Evolutionary conservation across 805 yeast species (phyloP), one percentile per base, ranked within the genome.

Genomic region (Yarrowia keelungensis): DNA sequence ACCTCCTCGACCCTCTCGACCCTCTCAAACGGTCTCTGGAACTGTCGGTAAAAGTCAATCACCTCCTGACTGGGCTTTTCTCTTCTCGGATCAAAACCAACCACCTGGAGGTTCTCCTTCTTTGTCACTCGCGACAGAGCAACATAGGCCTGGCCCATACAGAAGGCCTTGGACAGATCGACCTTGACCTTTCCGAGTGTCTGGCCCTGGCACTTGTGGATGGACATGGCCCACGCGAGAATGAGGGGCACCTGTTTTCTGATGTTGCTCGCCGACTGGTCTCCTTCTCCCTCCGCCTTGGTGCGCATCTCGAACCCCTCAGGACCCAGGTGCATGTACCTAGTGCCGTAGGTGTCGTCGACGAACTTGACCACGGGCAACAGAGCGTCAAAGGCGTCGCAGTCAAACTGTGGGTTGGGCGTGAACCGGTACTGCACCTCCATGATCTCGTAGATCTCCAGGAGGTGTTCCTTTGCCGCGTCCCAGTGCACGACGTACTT

Each of bases 171-270:
- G 36, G 83, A 80, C 70, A 95, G 81, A 76, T 95, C 97, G 7
- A 94, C 97, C 69, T 85, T 83, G 1, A 91, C 91, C 51, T 87
- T 81, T 1, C 88, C 86, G 45, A 92, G 77, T 0, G 98, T 90
- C 78, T 94, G 93, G 1, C 99, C 99, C 78, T 94, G 99, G 0
- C 98, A 89, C 79, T 94, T 94, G 76, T 95, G 99, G 65, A 95
- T 94, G 0, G 98, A 92, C 67, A 95, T 79, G 0, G 99, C 92
- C 98, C 98, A 95, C 0, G 98, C 95, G 15, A 91, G 79, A 71
- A 92, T 87, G 67, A 95, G 79, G 0, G 99, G 99, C 1, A 94
- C 70, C 75, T 95, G 99, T 0, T 80, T 79, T 73, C 97, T 81
- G 0, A 88, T 69, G 9, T 2, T 11, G 15, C 42, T 12, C 5